Evolutionary conservation across 345 rosid genomes (phyloP).

Genomic region (Populus tremula): DNA sequence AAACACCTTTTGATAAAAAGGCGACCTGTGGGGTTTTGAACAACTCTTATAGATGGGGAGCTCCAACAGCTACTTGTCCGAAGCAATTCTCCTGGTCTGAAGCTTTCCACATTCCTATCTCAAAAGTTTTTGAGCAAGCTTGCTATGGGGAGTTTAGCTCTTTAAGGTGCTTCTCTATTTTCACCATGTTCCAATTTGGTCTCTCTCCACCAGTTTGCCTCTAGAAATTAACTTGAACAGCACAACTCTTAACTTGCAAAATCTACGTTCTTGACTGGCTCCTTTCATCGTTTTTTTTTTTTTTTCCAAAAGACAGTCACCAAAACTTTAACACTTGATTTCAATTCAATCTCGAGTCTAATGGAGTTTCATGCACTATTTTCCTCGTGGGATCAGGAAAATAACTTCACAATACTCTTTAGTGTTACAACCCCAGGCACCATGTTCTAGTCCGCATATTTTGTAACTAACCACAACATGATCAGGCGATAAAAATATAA

Average conservation of each 20-base stretch:
- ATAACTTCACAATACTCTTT: neutral
- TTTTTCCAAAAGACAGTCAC: neutral
- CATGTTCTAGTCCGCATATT: neutral
- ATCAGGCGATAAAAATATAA: neutral
- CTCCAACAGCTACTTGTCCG: slow-evolving; percentile 43
- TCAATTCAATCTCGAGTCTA: neutral
- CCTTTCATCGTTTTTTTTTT: neutral
- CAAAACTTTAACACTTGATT: neutral
- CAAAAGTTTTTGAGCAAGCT: slow-evolving; percentile 38
- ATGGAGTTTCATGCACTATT: neutral
- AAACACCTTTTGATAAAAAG: slow-evolving; percentile 44
- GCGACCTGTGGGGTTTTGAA: slow-evolving; percentile 38
- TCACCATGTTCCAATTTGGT: neutral
- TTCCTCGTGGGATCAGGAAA: neutral
- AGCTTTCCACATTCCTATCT: slow-evolving; percentile 63
- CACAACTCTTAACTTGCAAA: neutral
- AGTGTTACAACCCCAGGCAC: neutral
- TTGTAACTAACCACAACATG: neutral
- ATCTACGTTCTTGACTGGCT: neutral
- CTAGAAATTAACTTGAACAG: neutral
- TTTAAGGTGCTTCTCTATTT: slow-evolving; percentile 34
- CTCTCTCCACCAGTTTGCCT: neutral
- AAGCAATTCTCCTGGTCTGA: slow-evolving; percentile 66
- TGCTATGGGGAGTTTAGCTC: slow-evolving; percentile 47
- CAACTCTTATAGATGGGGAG: slow-evolving; percentile 67